Base-by-base conservation (phyloP, 495 filamentous ascomycete species). In the Hyphodiscus hymeniophilus region DNA sequence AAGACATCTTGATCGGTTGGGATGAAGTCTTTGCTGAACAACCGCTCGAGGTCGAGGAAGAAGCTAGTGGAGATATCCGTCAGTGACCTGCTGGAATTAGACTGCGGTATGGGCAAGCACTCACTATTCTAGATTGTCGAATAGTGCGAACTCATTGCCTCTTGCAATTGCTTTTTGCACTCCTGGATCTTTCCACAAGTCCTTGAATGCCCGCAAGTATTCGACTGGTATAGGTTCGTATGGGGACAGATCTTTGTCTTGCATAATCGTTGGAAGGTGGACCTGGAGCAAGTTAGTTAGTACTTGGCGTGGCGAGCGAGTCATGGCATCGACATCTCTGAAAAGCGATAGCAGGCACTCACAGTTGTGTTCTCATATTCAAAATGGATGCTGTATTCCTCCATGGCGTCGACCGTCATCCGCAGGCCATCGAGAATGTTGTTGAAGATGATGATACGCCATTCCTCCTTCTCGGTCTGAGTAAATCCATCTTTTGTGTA, bases 1-100 rank as follows among this genome's bases (percentile, higher is more conserved):
- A 98, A 75, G 50, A 98, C 82, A 66, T 98, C 92, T 67, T 98
- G 92, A 59, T 98, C 90, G 57, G 85, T 89, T n/a, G 92, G 92
- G 39, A 95, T 72, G 68, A 92, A 98, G 52, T 85, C 81, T 33
- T 74, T 74, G n/a, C 79, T 72, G 68, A 94, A 95, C 30, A 98
- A 73, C 20, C 92, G 82, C 59, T 98, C 89, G 42, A 95, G 76
- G 41, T 89, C 87, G 39, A 82, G 70, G 68, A 92, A 95, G 68
- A 94, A 98, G 73, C 92, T 98, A 54, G 42, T 48, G 23, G 26
- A 35, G 30, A 13, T 5, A 5, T 28, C 10, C 10, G 26, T 28
- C 26, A 28, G 26, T 5, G 1, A 51, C 69, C 26, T 67, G 59
- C 35, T 33, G 13, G 3, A 22, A 16, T 15, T 28, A 20, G 16